Conservation (phyloP, 2,329 filamentous ascomycete genomes). For the Sporothrix euskadiensis region DNA sequence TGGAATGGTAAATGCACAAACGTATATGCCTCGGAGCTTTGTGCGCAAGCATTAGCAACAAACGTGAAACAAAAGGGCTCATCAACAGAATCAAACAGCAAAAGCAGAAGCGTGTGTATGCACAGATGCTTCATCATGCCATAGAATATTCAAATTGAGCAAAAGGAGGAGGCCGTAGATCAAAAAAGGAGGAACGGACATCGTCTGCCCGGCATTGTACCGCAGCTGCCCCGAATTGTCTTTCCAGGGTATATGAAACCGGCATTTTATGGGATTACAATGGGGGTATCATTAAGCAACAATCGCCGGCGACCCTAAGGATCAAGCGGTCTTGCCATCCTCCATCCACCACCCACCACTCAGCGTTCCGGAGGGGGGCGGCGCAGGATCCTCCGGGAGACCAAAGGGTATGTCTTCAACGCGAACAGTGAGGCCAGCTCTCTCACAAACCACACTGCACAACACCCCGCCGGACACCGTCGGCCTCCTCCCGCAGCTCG, state of each 20-base stretch:
- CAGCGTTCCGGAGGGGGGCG: background rate
- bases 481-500: constrained; percentile 58
- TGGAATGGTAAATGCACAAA: background rate
- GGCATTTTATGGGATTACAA: background rate
- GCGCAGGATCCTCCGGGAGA: constrained; percentile 10
- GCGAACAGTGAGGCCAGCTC: background rate
- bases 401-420: background rate
- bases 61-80: background rate
- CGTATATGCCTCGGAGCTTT: background rate
- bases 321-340: background rate
- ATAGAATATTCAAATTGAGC: too few relatives aligned
- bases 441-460: constrained; percentile 50
- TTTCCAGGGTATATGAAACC: constrained; percentile 4
- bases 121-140: background rate
- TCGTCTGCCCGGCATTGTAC: background rate
- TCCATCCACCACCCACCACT: background rate
- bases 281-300: background rate
- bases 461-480: constrained; percentile 63
- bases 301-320: background rate
- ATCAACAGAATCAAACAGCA: background rate
- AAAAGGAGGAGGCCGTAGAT: background rate
- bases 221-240: background rate
- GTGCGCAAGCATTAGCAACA: background rate
- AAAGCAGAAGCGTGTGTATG: background rate
- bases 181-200: background rate